Evolutionary conservation across 441 rosid species (phyloP), one percentile per base, ranked within the genome.

Genomic region (Croton setiger): DNA sequence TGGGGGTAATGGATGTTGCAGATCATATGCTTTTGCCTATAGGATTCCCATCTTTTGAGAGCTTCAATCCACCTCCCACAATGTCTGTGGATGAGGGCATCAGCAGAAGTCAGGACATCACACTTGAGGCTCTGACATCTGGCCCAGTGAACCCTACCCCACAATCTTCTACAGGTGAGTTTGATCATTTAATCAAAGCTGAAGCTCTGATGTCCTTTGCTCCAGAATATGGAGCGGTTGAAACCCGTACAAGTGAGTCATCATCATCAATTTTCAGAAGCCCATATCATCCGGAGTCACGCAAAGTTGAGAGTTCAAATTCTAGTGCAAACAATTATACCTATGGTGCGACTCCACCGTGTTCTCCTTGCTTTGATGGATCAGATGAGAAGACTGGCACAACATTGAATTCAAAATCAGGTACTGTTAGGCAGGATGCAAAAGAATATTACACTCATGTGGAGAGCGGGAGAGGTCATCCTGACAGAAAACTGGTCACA

Each of bases 201-300:
- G 99, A 96, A 85, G 99, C 99, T 65, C 75, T 88, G 80, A 85
- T 96, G 97, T 88, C 98, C 18, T 93, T 91, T 85, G 97, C 99
- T 75, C 88, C 89, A 13, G 99, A 96, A 80, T 96, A 91, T 87
- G 98, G 97, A 67, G 98, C 98, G 23, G 97, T 96, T 68, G 98
- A 93, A 85, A 79, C 95, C 73, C 84, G 88, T 59, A 51, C 81
- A 61, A 86, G 89, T 72, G 97, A 90, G 75, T 41, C 82, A 65
- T 85, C 89, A 54, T 85, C 86, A 7, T 82, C 92, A 39, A 78
- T 87, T 81, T 87, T 91, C 82, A 90, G 80, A 82, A 90, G 82
- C 72, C 97, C 99, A 64, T 96, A 96, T 82, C 79, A 81, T 67
- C 99, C 99, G 57, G 85, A 87, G 73, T 90, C 97, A 71, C 83